Evolutionary conservation across 1,284 basidiomycete genomes (phyloP).

Genomic region (Athelia sp.): DNA sequence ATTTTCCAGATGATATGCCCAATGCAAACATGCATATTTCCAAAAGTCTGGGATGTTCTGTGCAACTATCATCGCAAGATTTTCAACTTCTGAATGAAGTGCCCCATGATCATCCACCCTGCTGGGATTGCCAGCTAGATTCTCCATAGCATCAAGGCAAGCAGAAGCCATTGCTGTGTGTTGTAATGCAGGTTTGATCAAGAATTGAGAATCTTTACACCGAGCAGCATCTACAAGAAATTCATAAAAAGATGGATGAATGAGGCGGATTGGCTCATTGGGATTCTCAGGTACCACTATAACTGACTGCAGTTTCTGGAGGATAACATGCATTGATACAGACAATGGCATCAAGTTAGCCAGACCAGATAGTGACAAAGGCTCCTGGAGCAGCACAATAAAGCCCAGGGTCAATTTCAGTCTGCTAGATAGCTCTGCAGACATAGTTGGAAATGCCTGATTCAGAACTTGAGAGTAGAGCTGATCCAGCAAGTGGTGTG

Average conservation of each 20-base stretch:
- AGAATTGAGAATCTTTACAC: background rate
- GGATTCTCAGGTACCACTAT: background rate
- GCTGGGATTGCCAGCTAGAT: background rate
- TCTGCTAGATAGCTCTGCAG: background rate
- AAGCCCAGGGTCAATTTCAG: constrained; percentile 11
- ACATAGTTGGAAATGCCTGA: constrained; percentile 8
- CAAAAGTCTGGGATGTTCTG: background rate
- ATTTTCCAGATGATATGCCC: background rate
- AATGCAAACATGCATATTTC: background rate
- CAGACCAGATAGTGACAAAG: constrained; percentile 8
- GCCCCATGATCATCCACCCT: background rate
- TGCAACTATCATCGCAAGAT: background rate
- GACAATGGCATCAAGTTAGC: too few relatives aligned
- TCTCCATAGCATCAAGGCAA: background rate
- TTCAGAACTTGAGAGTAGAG: constrained; percentile 11
- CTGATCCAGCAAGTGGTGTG: constrained; percentile 9
- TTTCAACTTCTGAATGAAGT: background rate
- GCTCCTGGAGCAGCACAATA: constrained; percentile 11
- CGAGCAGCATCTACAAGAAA: background rate
- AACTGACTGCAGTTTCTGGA: background rate
- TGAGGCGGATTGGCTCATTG: background rate
- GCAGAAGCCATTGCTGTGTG: background rate
- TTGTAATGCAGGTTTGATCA: background rate
- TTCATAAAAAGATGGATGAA: background rate
- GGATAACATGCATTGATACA: too few relatives aligned